Conservation (phyloP, 495 filamentous ascomycete genomes). For the Cercophora sp. region DNA sequence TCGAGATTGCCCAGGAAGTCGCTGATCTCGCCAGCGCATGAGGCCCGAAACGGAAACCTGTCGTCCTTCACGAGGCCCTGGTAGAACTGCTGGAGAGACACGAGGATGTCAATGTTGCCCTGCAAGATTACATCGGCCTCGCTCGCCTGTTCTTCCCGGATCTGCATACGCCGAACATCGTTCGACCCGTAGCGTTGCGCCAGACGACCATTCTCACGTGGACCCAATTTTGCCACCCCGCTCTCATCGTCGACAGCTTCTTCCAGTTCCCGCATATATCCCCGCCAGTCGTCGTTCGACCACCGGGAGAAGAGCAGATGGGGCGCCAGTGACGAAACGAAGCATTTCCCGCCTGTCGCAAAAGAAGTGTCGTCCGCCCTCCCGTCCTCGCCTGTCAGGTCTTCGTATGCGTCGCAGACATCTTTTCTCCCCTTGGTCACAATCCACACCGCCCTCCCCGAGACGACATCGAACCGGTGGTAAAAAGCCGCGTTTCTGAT, state of each 20-base stretch:
- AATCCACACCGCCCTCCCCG: slow-evolving; percentile 37
- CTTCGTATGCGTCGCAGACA: slow-evolving; percentile 31
- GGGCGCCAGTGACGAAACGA: slow-evolving; percentile 31
- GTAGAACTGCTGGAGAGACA: slow-evolving; percentile 34
- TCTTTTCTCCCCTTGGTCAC: slow-evolving; percentile 31
- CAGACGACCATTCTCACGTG: slow-evolving; percentile 13
- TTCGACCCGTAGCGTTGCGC: slow-evolving; percentile 20
- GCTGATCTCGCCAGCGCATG: slow-evolving; percentile 24
- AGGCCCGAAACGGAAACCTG: slow-evolving; percentile 25
- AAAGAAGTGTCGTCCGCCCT: slow-evolving; percentile 27
- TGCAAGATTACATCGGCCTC: slow-evolving; percentile 35
- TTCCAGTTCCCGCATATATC: slow-evolving; percentile 40
- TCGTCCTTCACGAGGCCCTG: slow-evolving; percentile 24
- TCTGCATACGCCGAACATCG: slow-evolving; percentile 35
- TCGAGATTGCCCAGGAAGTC: slow-evolving; percentile 32
- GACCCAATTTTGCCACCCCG: slow-evolving; percentile 21
- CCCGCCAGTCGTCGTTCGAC: slow-evolving; percentile 41
- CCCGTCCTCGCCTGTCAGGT: slow-evolving; percentile 28
- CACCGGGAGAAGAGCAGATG: slow-evolving; percentile 38
- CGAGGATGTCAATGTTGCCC: slow-evolving; percentile 36
- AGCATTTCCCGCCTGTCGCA: slow-evolving; percentile 23
- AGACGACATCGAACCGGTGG: slow-evolving; percentile 42
- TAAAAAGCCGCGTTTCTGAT: slow-evolving; percentile 42
- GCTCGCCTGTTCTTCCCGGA: slow-evolving; percentile 33
- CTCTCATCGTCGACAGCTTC: slow-evolving; percentile 27